Conservation (phyloP, 2,329 filamentous ascomycete species). For the Hymenoscyphus salicellus region DNA sequence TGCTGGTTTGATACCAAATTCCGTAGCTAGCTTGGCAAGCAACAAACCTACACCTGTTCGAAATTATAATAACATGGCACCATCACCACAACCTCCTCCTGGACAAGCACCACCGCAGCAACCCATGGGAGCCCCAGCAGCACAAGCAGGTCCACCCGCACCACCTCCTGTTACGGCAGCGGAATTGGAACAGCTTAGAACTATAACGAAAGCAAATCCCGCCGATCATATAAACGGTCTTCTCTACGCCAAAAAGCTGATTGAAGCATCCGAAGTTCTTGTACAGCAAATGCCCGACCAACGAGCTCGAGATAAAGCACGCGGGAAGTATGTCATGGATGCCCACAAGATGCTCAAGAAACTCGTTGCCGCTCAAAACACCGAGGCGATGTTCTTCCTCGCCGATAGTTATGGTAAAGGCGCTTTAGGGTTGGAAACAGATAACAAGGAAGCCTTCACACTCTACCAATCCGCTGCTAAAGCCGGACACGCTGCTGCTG, state of each 20-base stretch:
- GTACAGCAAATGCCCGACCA: conserved; percentile 64
- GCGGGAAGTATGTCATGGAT: conserved; percentile 81
- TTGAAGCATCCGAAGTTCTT: conserved; percentile 79
- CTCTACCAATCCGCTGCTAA: conserved; percentile 95
- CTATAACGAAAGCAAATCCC: conserved; percentile 66
- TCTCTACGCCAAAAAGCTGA: conserved; percentile 73
- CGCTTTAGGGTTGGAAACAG: conserved; percentile 70
- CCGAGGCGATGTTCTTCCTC: conserved; percentile 89
- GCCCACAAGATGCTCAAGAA: conserved; percentile 92
- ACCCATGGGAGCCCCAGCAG: conserved; percentile 4
- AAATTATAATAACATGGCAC: conserved; percentile 34
- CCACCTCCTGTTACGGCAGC: conserved; percentile 63
- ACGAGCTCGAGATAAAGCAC: conserved; percentile 67
- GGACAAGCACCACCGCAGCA: conserved; percentile 4
- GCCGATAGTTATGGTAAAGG: conserved; percentile 88
- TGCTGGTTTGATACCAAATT: conserved; percentile 59
- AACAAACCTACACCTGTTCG: conserved; percentile 54
- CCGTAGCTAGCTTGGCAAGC: conserved; percentile 50
- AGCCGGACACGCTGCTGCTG: conserved; percentile 76
- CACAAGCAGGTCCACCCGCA: conserved; percentile 14
- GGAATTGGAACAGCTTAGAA: conserved; percentile 72
- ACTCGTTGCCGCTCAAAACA: conserved; percentile 67
- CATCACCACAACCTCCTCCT: conserved; percentile 19
- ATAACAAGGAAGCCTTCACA: conserved; percentile 88
- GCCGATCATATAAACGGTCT: conserved; percentile 70